Evolutionary conservation across 202 grass and related monocot species (phyloP).

Genomic region (Dendrocalamus latiflorus): DNA sequence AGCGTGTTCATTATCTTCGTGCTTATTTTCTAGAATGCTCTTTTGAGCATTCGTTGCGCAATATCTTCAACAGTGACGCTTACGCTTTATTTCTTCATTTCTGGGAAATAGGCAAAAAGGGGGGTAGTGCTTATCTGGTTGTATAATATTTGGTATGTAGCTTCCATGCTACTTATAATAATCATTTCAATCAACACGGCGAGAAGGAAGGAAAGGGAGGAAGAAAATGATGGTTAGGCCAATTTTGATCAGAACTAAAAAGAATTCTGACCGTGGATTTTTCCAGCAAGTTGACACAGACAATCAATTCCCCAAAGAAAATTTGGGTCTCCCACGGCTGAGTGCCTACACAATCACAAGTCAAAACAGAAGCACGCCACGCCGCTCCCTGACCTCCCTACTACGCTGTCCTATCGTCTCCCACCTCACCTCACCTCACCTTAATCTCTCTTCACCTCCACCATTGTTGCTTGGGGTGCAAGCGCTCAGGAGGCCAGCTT

Average conservation of each 20-base stretch:
- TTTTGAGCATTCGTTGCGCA: background rate
- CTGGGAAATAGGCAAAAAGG: background rate
- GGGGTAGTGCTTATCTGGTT: background rate
- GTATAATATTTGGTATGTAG: conserved; percentile 29
- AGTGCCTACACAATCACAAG: conserved; percentile 56
- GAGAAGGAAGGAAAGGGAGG: conserved; percentile 22
- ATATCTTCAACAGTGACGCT: background rate
- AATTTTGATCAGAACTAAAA: conserved; percentile 49
- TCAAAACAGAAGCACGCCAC: too few relatives aligned
- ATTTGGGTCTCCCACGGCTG: conserved; percentile 16
- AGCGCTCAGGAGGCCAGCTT: conserved; percentile 27
- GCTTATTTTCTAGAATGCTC: background rate
- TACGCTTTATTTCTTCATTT: conserved; percentile 6
- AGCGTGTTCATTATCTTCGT: background rate
- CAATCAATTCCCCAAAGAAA: conserved; percentile 45
- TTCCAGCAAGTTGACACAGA: conserved; percentile 40
- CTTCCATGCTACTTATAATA: conserved; percentile 40
- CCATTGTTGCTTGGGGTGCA: conserved; percentile 51
- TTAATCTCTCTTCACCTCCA: conserved; percentile 10
- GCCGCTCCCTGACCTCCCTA: too few relatives aligned
- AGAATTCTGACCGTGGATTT: conserved; percentile 36
- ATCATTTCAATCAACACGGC: conserved; percentile 6
- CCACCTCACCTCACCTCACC: conserved; percentile 22
- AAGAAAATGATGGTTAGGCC: conserved; percentile 42
- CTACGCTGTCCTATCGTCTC: conserved; percentile 39